A percentile compares a stretch with the other conserved stretches of the same genome.
Conservation (phyloP, 257 asterid genomes). For the Salvia miltiorrhiza region DNA sequence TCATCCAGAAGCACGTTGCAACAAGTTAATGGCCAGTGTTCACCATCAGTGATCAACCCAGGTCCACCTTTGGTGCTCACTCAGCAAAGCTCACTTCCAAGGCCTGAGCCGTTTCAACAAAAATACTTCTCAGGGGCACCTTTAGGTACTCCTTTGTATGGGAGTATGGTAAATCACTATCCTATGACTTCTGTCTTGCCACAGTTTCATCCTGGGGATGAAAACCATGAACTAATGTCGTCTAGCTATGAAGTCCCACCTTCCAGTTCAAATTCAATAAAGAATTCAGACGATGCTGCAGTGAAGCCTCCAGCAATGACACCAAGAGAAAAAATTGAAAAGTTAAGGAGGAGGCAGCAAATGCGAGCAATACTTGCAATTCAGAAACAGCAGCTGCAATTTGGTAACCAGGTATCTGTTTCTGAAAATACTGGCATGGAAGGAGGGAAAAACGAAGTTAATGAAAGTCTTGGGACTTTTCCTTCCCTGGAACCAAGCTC, state of each 20-base stretch:
- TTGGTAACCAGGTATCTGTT: constrained; percentile 46
- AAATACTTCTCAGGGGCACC: constrained; percentile 38
- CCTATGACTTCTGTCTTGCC: constrained; percentile 30
- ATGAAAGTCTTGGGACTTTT: constrained; percentile 35
- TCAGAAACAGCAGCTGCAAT: constrained; percentile 77
- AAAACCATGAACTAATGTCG: constrained; percentile 14
- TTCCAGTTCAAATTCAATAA: constrained; percentile 36
- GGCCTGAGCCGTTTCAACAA: constrained; percentile 36
- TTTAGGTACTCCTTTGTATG: constrained; percentile 46
- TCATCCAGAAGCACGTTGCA: constrained; percentile 37
- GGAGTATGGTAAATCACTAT: constrained; percentile 44
- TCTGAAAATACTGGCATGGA: constrained; percentile 44
- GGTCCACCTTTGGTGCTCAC: constrained; percentile 39
- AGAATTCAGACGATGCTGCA: constrained; percentile 15
- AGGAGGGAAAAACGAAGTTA: constrained; percentile 50
- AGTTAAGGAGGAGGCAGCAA: constrained; percentile 84
- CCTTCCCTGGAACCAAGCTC: constrained; percentile 51
- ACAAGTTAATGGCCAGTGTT: constrained; percentile 42
- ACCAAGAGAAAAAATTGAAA: constrained; percentile 85
- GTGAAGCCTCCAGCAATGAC: constrained; percentile 60
- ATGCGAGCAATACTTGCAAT: constrained; percentile 88
- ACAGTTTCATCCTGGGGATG: constrained; percentile 25
- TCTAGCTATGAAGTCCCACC: constrained; percentile 42
- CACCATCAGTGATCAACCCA: constrained; percentile 36
- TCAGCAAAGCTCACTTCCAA: constrained; percentile 25